These are phyloP conservation scores for Dunaliella sp. DNA, from an alignment of 139 green algal genomes.

Conservation along the genomic window DNA sequence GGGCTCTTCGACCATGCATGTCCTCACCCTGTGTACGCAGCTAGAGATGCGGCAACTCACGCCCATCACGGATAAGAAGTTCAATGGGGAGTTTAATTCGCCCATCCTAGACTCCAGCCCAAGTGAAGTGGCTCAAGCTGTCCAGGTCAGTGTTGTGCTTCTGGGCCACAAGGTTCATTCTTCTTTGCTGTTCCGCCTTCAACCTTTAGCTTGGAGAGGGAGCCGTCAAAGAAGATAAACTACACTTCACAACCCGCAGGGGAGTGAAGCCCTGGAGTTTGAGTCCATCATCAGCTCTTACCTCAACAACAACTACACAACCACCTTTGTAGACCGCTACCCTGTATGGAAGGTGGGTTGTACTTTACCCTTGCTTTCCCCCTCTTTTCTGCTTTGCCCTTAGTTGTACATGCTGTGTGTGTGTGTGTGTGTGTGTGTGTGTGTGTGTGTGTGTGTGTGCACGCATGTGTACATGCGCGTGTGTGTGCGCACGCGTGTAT, in stretches of 20 bases:
- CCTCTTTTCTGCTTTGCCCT: too few relatives aligned
- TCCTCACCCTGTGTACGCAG: too few relatives aligned
- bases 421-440: too few relatives aligned
- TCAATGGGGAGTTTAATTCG: constrained; percentile 29
- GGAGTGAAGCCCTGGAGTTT: constrained; percentile 19
- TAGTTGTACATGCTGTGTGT: too few relatives aligned
- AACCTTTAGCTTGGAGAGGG: not conserved
- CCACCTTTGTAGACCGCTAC: constrained; percentile 20
- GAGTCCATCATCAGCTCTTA: constrained; percentile 33
- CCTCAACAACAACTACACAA: constrained; percentile 41
- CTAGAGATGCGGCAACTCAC: constrained; percentile 21
- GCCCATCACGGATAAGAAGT: constrained; percentile 26
- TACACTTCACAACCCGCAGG: constrained; percentile 13
- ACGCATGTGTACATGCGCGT: too few relatives aligned
- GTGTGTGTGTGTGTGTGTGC: too few relatives aligned
- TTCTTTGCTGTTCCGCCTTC: not conserved
- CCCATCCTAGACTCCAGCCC: constrained; percentile 23
- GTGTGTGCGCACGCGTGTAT: too few relatives aligned
- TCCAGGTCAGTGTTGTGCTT: not conserved
- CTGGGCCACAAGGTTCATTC: not conserved
- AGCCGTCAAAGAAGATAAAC: too few relatives aligned
- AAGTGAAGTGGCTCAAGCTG: not conserved
- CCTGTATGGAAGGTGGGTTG: constrained; percentile 42
- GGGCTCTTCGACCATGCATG: too few relatives aligned
- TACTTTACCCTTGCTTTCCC: too few relatives aligned